A percentile compares a stretch with the other conserved stretches of the same genome.
Evolutionary conservation across 345 rosid genomes (phyloP).

Genomic region (Punica granatum): DNA sequence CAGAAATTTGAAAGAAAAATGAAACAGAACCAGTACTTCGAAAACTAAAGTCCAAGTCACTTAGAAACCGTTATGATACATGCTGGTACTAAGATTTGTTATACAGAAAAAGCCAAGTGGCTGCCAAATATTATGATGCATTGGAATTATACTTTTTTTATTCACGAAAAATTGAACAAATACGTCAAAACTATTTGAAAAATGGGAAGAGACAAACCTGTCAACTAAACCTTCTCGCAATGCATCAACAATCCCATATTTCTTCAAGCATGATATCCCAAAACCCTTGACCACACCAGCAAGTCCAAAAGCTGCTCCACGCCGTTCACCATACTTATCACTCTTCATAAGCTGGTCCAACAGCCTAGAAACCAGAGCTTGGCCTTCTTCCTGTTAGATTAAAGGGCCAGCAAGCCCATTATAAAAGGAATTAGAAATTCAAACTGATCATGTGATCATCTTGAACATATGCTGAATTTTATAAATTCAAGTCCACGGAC

Average conservation of each 20-base stretch:
- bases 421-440: background rate
- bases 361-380: conserved; percentile 59
- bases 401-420: background rate
- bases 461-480: background rate
- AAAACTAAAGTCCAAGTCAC: background rate
- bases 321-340: conserved; percentile 95
- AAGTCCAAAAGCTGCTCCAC: conserved; percentile 99
- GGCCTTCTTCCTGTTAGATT: conserved; percentile 60
- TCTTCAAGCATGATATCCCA: conserved; percentile 85
- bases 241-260: conserved; percentile 52
- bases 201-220: conserved; percentile 37
- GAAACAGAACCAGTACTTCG: background rate
- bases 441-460: background rate
- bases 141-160: background rate
- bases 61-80: background rate
- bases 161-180: background rate
- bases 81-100: background rate
- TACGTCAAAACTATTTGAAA: background rate
- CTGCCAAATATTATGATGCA: background rate
- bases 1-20: background rate
- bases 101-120: background rate
- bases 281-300: conserved; percentile 91
- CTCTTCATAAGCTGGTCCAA: conserved; percentile 80
- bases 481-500: background rate
- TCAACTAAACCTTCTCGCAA: conserved; percentile 65